Conservation (phyloP, 345 rosid genomes). For the Adansonia digitata region DNA sequence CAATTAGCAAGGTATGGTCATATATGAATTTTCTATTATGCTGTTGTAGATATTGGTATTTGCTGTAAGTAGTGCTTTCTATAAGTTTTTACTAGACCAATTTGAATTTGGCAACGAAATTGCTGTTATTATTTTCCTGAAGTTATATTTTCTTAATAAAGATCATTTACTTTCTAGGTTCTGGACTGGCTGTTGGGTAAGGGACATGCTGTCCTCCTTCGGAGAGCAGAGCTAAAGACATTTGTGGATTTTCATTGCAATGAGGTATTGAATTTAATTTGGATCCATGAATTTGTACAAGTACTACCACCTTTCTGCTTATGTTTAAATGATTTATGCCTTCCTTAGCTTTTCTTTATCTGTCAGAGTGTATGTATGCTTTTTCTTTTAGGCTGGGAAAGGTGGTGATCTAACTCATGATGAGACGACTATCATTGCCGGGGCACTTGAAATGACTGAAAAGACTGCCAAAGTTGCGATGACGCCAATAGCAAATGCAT, state of each 20-base stretch:
- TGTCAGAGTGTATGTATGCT: slow-evolving; percentile 2
- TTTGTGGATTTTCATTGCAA: slow-evolving; percentile 87
- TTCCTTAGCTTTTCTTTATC: slow-evolving; percentile 12
- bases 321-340: background rate
- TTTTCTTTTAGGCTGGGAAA: slow-evolving; percentile 74
- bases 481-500: slow-evolving; percentile 88
- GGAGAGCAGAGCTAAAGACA: slow-evolving; percentile 95
- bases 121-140: background rate
- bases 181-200: slow-evolving; percentile 98
- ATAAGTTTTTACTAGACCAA: background rate
- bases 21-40: background rate
- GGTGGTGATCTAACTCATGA: slow-evolving; percentile 89
- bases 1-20: slow-evolving; percentile 75
- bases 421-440: slow-evolving; percentile 92
- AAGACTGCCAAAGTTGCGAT: slow-evolving; percentile 90
- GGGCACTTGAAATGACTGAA: slow-evolving; percentile 89
- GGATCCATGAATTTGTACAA: slow-evolving; percentile 1
- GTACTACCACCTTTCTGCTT: slow-evolving; percentile 12
- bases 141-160: slow-evolving; percentile 6
- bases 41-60: background rate
- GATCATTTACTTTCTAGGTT: slow-evolving; percentile 40
- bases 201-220: slow-evolving; percentile 78
- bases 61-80: background rate
- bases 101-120: background rate
- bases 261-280: slow-evolving; percentile 43